These are phyloP conservation scores for Recurvomyces mirabilis DNA, from an alignment of 495 filamentous ascomycete species.

Conservation along the genomic window DNA sequence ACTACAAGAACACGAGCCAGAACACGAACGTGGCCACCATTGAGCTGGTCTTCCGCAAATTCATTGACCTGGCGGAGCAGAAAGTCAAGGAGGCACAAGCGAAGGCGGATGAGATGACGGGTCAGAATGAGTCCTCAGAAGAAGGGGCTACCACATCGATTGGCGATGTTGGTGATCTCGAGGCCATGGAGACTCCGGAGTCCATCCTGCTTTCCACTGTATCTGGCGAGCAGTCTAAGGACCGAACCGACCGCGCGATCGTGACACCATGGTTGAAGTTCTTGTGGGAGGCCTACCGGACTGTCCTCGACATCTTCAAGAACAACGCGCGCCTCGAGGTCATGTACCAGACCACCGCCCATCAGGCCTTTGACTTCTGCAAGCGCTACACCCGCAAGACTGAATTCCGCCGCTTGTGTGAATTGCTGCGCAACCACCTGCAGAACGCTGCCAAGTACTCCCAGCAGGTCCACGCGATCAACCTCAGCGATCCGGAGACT, in stretches of 20 bases:
- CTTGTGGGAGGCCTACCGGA: slow-evolving; percentile 99
- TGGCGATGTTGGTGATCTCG: slow-evolving; percentile 80
- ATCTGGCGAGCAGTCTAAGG: slow-evolving; percentile 90
- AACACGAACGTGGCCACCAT: slow-evolving; percentile 98
- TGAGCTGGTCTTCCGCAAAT: slow-evolving; percentile 90
- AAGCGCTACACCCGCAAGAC: slow-evolving; percentile 97
- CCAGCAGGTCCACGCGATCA: slow-evolving; percentile 97
- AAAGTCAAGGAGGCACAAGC: slow-evolving; percentile 95
- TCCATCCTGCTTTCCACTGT: slow-evolving; percentile 96
- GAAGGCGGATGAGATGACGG: slow-evolving; percentile 81
- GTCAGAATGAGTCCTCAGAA: slow-evolving; percentile 33
- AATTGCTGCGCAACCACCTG: slow-evolving; percentile 94
- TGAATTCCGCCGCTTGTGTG: slow-evolving; percentile 95
- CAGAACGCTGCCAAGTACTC: slow-evolving; percentile 99
- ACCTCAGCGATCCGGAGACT: slow-evolving; percentile 93
- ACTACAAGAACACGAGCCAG: slow-evolving; percentile 99
- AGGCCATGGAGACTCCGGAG: slow-evolving; percentile 94
- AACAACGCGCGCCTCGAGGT: slow-evolving; percentile 97
- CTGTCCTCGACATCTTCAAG: slow-evolving; percentile 92
- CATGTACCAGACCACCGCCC: slow-evolving; percentile 95
- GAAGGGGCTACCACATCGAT: slow-evolving; percentile 6
- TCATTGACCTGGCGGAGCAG: slow-evolving; percentile 90
- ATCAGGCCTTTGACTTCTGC: slow-evolving; percentile 98
- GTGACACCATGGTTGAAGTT: slow-evolving; percentile 99
- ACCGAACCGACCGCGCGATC: slow-evolving; percentile 93